phyloP scores from a whole-genome alignment of 768 basidiomycete genomes.

The Boletus vinaceobasis region DNA sequence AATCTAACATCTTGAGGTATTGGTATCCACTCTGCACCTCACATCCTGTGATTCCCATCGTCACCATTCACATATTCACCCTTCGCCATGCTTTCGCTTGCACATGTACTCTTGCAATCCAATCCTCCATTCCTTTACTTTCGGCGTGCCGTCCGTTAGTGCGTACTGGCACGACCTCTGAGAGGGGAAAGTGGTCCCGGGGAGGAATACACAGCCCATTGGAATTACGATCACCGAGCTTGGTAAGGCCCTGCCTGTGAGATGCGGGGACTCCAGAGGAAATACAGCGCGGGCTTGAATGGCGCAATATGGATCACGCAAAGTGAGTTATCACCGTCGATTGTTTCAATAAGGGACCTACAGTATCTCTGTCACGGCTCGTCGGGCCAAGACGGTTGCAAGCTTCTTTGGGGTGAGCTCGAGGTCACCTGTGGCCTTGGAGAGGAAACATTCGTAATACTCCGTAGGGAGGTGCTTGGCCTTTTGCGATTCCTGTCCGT shows the following conservation, averaged over 20 bases:
- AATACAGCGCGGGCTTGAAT: conserved; percentile 58
- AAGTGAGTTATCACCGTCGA: background rate
- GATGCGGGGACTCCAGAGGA: no score
- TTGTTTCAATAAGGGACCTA: background rate
- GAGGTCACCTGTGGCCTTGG: conserved; percentile 45
- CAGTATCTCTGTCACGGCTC: background rate
- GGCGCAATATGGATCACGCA: background rate
- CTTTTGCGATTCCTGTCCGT: background rate
- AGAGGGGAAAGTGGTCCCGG: no score
- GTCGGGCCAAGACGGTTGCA: background rate
- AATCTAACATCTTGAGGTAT: background rate
- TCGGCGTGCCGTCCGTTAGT: conserved; percentile 58
- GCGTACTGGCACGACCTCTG: conserved; percentile 71
- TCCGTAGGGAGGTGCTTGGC: conserved; percentile 39
- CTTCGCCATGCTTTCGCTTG: conserved; percentile 49
- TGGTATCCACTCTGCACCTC: conserved; percentile 29
- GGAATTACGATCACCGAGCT: no score
- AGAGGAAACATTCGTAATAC: conserved; percentile 55
- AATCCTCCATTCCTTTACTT: conserved; percentile 57
- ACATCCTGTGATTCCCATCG: conserved; percentile 82
- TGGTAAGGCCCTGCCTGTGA: no score
- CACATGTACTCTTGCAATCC: conserved; percentile 67
- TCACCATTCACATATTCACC: conserved; percentile 72
- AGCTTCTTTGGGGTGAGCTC: conserved; percentile 55
- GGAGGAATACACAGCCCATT: no score